Conservation (phyloP, 257 asterid genomes). For the Misopates orontium region DNA sequence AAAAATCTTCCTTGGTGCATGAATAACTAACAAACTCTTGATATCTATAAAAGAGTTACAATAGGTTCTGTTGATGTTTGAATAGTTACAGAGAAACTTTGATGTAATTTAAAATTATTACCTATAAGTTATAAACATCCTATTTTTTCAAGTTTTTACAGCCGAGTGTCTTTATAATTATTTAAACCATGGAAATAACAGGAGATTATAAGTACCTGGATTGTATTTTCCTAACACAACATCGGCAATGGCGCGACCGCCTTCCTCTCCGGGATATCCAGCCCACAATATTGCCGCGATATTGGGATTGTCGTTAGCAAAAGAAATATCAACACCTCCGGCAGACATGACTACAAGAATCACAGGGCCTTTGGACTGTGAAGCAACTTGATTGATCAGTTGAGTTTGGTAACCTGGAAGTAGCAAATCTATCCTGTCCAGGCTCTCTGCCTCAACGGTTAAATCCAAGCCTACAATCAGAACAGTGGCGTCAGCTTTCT, state of each 20-base stretch:
- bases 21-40: too few species aligned
- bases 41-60: too few species aligned
- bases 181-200: too few species aligned
- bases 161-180: too few species aligned
- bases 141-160: too few species aligned
- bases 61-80: too few species aligned
- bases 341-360: constrained; percentile 47
- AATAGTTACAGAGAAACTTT: too few species aligned
- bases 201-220: constrained; percentile 46
- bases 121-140: too few species aligned
- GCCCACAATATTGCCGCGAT: constrained; percentile 47
- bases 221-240: constrained; percentile 46
- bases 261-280: constrained; percentile 54
- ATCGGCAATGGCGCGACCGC: constrained; percentile 50
- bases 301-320: constrained; percentile 31
- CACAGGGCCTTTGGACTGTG: constrained; percentile 38
- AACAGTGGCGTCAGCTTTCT: constrained; percentile 39
- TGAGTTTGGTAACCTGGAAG: constrained; percentile 46
- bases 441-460: constrained; percentile 38
- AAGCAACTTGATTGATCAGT: constrained; percentile 37
- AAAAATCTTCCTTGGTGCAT: too few species aligned
- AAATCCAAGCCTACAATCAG: constrained; percentile 41
- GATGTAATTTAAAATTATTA: too few species aligned
- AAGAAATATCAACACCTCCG: constrained; percentile 44
- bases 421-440: constrained; percentile 34